Base-by-base conservation (phyloP, 2,329 filamentous ascomycete genomes). In the Curvularia eragrostidis region DNA sequence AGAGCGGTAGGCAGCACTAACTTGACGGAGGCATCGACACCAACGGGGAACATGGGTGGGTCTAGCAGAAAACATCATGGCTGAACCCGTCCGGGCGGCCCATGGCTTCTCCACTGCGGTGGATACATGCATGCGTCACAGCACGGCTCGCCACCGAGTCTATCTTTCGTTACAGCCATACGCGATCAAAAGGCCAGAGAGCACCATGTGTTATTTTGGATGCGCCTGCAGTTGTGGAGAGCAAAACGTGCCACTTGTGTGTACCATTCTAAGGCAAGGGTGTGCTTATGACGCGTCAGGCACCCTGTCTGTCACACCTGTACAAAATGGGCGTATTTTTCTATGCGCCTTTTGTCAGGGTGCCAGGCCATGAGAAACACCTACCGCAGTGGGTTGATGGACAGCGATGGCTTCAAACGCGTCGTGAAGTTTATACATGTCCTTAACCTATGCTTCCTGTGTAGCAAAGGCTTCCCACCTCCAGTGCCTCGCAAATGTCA, bases 41-140 rank as follows among this genome's bases (percentile, higher is more conserved):
- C 34, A 30, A 42, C 46, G 23, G 7, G 32, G 51, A 46, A 36
- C 7, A 50, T 18, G 38, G 48, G 47, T 55, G 47, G 52, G 34
- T 21, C 47, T 58, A 46, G 41, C 34, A 53, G 41, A 42, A 46
- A 46, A 28, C 34, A 23, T 26, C 44, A 30, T 49, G 54, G 50
- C 42, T 54, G 43, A 54, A 38, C 19, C 50, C 30, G 55, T 26
- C 34, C 34, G 38, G 24, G 38, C 44, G 32, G 19, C 46, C 46
- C 46, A 36, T 30, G 13, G n/a, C 36, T 36, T 39, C 47, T 48
- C 36, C 44, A 41, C 24, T 8, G 21, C 23, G 3, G 18, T 28
- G 42, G 42, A 49, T 19, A 38, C 34, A 39, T 26, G 9, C 47
- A 18, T 39, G 47, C 32, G 18, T 15, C 47, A 38, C 21, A 26